Evolutionary conservation across 331 rosid species (phyloP), one percentile per base, ranked within the genome.

Genomic region (Quercus tomentella): DNA sequence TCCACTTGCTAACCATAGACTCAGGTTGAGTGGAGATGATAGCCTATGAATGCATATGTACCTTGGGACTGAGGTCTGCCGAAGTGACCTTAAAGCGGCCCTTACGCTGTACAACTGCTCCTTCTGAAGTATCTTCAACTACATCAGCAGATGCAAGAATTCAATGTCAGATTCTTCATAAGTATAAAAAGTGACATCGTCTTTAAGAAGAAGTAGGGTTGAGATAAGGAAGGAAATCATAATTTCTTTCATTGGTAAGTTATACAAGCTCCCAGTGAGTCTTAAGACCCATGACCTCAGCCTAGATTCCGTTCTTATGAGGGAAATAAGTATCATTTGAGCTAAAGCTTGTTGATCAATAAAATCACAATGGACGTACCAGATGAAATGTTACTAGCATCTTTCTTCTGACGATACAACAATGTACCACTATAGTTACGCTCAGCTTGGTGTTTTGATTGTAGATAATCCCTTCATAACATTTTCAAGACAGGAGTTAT

Each of bases 61-160:
- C 98, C 96, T 89, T 91, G 65, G 93, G 92, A 82, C 91, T 90
- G 65, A 74, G 87, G 35, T 89, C 97, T 11, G 95, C 93, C 0
- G 90, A 81, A 51, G 92, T 90, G 76, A 96, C 97, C 88, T 96
- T 88, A 88, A 96, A 96, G 77, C 99, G 96, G 67, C 99, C 98
- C 87, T 83, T 93, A 49, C 86, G 88, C 77, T 91, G 97, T 77
- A 93, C 90, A 79, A 93, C 80, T 52, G 98, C 91, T 85, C 97
- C 98, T 74, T 96, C 99, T 41, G 98, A 89, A 57, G 89, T 43
- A 91, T 96, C 97, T 56, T 93, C 99, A 65, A 84, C 99, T 93
- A 85, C 78, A 66, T 22, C 45, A 31, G 51, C 41, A 61, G 60
- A 77, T 56, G 74, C 70, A 72, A 43, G 12, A 56, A 58, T 21